These are phyloP conservation scores for Isatis lusitanica DNA, from an alignment of 441 rosid genomes.

Conservation along the genomic window DNA sequence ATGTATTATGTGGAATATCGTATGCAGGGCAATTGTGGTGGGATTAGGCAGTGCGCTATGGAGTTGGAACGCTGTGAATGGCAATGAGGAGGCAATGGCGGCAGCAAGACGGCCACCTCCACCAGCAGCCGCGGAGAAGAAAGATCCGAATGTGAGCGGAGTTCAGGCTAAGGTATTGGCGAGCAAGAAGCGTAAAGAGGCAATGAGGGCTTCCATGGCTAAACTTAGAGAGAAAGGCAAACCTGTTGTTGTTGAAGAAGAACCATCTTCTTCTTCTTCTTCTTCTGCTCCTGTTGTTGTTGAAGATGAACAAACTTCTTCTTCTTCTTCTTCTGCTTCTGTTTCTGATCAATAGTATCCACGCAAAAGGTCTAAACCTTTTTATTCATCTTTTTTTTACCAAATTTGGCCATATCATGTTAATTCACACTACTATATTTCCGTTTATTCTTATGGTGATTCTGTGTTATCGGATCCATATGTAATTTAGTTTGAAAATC, in stretches of 20 bases:
- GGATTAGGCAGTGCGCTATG: slow-evolving; percentile 50
- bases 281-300: slow-evolving; percentile 16
- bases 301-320: slow-evolving; percentile 18
- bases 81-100: slow-evolving; percentile 49
- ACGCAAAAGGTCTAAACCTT: not conserved
- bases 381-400: slow-evolving; percentile 13
- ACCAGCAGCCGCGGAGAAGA: slow-evolving; percentile 57
- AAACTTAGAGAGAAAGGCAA: slow-evolving; percentile 75
- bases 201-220: slow-evolving; percentile 64
- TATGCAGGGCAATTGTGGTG: slow-evolving; percentile 20
- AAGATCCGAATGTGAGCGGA: slow-evolving; percentile 73
- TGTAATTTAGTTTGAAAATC: not conserved
- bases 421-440: slow-evolving; percentile 16
- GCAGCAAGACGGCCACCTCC: slow-evolving; percentile 74
- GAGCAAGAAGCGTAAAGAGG: slow-evolving; percentile 90
- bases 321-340: slow-evolving; percentile 15
- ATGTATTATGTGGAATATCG: not conserved
- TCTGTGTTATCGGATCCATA: not conserved
- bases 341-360: slow-evolving; percentile 20
- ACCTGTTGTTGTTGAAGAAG: slow-evolving; percentile 31
- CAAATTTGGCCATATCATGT: slow-evolving; percentile 5
- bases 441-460: not conserved
- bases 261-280: slow-evolving; percentile 22
- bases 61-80: slow-evolving; percentile 41
- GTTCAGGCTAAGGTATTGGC: slow-evolving; percentile 80